Percentiles rank a stretch among this genome's conserved stretches.
Conservation (phyloP, 2,329 filamentous ascomycete genomes). For the Cytospora mali region DNA sequence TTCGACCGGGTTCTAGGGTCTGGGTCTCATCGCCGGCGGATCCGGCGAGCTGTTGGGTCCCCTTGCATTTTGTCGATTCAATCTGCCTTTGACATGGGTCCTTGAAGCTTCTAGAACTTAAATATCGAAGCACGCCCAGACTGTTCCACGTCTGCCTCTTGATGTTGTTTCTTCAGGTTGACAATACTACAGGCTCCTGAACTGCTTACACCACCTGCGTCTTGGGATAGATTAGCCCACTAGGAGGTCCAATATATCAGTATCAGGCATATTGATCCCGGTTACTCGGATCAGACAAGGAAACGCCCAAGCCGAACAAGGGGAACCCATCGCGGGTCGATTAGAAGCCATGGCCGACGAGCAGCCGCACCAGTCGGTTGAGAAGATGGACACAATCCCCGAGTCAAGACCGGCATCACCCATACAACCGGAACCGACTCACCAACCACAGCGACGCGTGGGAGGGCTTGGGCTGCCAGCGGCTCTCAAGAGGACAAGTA, state of each 20-base stretch:
- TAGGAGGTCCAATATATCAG: slow-evolving; percentile 23
- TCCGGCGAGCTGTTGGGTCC: slow-evolving; percentile 9
- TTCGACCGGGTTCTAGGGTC: slow-evolving; percentile 11
- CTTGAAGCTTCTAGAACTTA: slow-evolving; percentile 4
- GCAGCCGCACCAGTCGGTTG: slow-evolving; percentile 13
- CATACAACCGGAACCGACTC: slow-evolving; percentile 23
- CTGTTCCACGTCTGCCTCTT: slow-evolving; percentile 8
- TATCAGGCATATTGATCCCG: slow-evolving; percentile 23
- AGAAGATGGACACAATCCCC: slow-evolving; percentile 25
- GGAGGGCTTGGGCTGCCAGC: slow-evolving; percentile 15
- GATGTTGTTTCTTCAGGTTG: slow-evolving; percentile 15
- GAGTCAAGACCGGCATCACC: slow-evolving; percentile 26
- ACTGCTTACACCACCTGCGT: slow-evolving; percentile 25
- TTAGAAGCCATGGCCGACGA: slow-evolving; percentile 19
- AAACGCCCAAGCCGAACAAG: slow-evolving; percentile 15
- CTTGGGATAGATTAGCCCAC: slow-evolving; percentile 23
- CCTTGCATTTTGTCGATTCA: slow-evolving; percentile 2
- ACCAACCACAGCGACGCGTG: slow-evolving; percentile 9
- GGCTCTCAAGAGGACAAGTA: slow-evolving; percentile 8
- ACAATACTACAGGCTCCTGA: slow-evolving; percentile 21
- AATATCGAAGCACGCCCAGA: slow-evolving; percentile 15
- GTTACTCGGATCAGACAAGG: slow-evolving; percentile 22
- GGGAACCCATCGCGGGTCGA: slow-evolving; percentile 10
- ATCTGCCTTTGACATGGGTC: neutral
- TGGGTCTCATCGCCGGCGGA: slow-evolving; percentile 10